Evolutionary conservation across 805 yeast genomes (phyloP).

Genomic region (Barnettozyma siamensis): DNA sequence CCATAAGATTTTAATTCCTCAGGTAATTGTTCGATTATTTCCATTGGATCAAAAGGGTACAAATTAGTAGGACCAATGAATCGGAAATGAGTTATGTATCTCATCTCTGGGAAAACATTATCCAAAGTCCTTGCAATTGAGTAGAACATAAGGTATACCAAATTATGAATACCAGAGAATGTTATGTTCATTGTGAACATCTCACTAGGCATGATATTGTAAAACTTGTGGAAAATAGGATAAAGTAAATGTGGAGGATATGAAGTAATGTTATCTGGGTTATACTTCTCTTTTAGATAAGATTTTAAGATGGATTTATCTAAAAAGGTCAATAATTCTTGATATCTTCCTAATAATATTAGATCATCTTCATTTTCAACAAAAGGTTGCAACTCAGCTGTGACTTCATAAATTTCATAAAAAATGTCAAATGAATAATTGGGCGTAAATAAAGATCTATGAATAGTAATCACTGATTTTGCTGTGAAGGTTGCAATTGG

Average conservation of each 20-base stretch:
- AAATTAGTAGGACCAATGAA: slow-evolving; percentile 22
- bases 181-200: slow-evolving; percentile 8
- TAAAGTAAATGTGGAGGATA: slow-evolving; percentile 16
- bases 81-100: slow-evolving; percentile 17
- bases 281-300: background rate
- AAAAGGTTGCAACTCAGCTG: slow-evolving; percentile 8
- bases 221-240: slow-evolving; percentile 12
- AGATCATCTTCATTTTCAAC: slow-evolving; percentile 11
- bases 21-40: slow-evolving; percentile 6
- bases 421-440: slow-evolving; percentile 15
- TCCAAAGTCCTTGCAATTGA: slow-evolving; percentile 17
- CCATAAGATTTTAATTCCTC: slow-evolving; percentile 11
- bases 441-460: slow-evolving; percentile 17
- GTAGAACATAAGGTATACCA: slow-evolving; percentile 15
- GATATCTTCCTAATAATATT: slow-evolving; percentile 4
- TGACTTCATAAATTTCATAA: slow-evolving; percentile 14
- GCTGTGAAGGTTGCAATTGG: slow-evolving; percentile 16
- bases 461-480: slow-evolving; percentile 1
- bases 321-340: slow-evolving; percentile 9
- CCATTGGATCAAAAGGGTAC: slow-evolving; percentile 16
- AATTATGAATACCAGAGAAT: slow-evolving; percentile 11
- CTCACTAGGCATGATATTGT: slow-evolving; percentile 18
- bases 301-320: slow-evolving; percentile 5
- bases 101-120: slow-evolving; percentile 20
- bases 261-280: slow-evolving; percentile 11